Conservation (phyloP, 441 rosid species). For the Erodium moschatum region DNA sequence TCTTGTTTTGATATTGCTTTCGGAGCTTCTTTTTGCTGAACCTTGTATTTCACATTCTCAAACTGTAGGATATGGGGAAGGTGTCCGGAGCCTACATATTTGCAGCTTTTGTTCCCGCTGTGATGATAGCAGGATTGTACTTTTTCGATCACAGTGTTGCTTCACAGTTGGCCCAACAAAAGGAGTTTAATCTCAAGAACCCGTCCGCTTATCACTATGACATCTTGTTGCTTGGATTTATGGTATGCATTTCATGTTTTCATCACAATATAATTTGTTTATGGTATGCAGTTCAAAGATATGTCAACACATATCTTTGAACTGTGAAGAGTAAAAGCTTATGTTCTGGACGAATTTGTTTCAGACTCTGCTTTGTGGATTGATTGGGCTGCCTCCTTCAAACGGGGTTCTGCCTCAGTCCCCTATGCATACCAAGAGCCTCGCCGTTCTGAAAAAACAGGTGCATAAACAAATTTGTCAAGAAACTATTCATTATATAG, state of each 20-base stretch:
- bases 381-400: slow-evolving; percentile 83
- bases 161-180: slow-evolving; percentile 81
- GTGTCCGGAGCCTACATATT: slow-evolving; percentile 54
- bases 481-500: background rate
- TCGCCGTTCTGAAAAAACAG: slow-evolving; percentile 71
- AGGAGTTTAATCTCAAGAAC: slow-evolving; percentile 72
- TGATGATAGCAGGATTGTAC: slow-evolving; percentile 79
- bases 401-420: slow-evolving; percentile 88
- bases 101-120: slow-evolving; percentile 64
- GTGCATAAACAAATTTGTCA: slow-evolving; percentile 22
- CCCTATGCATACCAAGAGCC: slow-evolving; percentile 89
- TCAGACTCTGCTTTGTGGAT: slow-evolving; percentile 69
- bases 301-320: too few species aligned
- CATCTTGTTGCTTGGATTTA: slow-evolving; percentile 41
- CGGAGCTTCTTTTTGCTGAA: background rate
- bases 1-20: too few species aligned
- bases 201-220: slow-evolving; percentile 87
- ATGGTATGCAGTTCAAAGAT: too few species aligned
- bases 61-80: slow-evolving; percentile 66
- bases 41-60: background rate
- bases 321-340: background rate
- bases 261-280: background rate
- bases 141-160: slow-evolving; percentile 88
- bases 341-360: background rate
- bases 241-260: slow-evolving; percentile 6